Percentiles rank a stretch among this genome's conserved stretches.
Evolutionary conservation across 139 green algal genomes (phyloP).

Genomic region (Protoeuglena noctilucae): DNA sequence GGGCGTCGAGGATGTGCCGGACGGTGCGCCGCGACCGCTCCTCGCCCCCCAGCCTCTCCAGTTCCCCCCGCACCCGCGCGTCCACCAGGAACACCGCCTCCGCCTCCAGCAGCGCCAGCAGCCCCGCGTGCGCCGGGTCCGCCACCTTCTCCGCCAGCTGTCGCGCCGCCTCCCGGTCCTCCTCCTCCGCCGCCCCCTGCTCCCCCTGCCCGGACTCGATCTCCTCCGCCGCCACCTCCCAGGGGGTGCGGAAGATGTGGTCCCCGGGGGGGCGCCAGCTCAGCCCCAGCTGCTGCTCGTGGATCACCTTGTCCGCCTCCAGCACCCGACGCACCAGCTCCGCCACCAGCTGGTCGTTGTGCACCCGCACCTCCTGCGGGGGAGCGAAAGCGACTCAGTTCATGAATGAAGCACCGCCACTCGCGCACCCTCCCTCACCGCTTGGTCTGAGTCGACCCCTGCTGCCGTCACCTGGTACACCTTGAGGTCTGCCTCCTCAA

Average conservation of each 20-base stretch:
- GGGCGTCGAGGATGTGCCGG: slow-evolving; percentile 30
- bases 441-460: too few relatives aligned
- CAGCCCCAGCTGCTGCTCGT: slow-evolving; percentile 68
- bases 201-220: background rate
- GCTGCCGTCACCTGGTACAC: slow-evolving; percentile 23
- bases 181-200: slow-evolving; percentile 3
- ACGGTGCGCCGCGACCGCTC: slow-evolving; percentile 26
- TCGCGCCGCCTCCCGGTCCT: slow-evolving; percentile 1
- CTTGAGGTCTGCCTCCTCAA: slow-evolving; percentile 39
- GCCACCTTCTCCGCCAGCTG: slow-evolving; percentile 21
- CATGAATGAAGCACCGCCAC: too few relatives aligned
- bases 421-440: too few relatives aligned
- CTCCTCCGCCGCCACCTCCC: slow-evolving; percentile 2
- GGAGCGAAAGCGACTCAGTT: too few relatives aligned
- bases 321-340: slow-evolving; percentile 35
- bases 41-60: slow-evolving; percentile 19
- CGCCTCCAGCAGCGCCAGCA: slow-evolving; percentile 38
- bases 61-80: slow-evolving; percentile 22
- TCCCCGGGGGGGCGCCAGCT: slow-evolving; percentile 44
- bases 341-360: slow-evolving; percentile 47
- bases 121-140: slow-evolving; percentile 14
- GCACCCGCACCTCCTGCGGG: slow-evolving; percentile 41
- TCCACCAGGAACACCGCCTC: slow-evolving; percentile 60
- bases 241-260: slow-evolving; percentile 27
- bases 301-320: slow-evolving; percentile 39